Base-by-base conservation (phyloP, 495 filamentous ascomycete genomes). In the Talaromyces borbonicus region DNA sequence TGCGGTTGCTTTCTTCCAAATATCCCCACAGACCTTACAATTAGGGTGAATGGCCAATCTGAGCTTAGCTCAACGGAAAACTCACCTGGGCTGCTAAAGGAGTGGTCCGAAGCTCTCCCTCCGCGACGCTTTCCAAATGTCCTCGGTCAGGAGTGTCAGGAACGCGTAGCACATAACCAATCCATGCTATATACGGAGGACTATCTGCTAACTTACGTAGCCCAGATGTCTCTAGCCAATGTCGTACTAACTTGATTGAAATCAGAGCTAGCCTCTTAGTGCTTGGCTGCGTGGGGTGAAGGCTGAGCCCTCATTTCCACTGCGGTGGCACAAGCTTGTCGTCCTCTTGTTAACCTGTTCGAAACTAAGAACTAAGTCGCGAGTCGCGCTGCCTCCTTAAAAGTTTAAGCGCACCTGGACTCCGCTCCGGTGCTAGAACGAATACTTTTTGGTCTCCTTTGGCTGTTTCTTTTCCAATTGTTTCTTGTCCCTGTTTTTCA, bases 371-470 rank as follows among this genome's bases (percentile, higher is more conserved):
- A 19, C 33, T 19, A 11, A 1, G 16, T 37, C 32, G 32, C 32
- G 33, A 19, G 33, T 40, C 37, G 18, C 37, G 37, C 19, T 40
- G n/a, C 25, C 38, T 41, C 38, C 38, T 41, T 41, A 41, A 41
- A 24, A 26, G 14, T 16, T 41, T 41, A 41, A 41, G 20, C 23
- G 26, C n/a, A n/a, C n/a, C 37, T 6, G 16, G 36, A 22, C 19
- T 38, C 19, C 23, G 12, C n/a, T 7, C 26, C 38, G 38, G 24
- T 41, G 20, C 23, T 41, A 20, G 15, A 9, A 20, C 35, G 35
- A 38, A 20, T 26, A 23, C 12, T 14, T 23, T 8, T 41, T 41
- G 20, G n/a, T 41, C 19, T 41, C 38, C 8, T 41, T 14, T n/a
- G 18, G 18, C 18, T 15, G 35, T 38, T 41, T 41, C 38, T 41